Base-by-base conservation (phyloP, 1,139 yeast species). In the Sugiyamaella sp. region DNA sequence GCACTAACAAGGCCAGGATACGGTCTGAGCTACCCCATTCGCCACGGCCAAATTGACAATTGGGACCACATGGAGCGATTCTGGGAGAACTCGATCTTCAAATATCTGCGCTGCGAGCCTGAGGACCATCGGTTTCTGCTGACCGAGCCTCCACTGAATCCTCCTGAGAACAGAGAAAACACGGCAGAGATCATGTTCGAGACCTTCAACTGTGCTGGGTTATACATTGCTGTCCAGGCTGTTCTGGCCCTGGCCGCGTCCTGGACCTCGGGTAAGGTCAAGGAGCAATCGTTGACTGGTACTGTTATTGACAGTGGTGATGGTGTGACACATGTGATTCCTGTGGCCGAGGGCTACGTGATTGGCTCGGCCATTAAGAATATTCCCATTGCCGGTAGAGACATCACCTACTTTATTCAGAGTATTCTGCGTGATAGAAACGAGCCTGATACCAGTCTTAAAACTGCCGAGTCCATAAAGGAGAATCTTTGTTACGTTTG, bases 21-120 rank as follows among this genome's bases (percentile, higher is more conserved):
- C 71, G 87, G 93, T 43, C 77, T 95, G 58, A 82, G 84, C 59
- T 93, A 93, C 67, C 99, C 99, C 16, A 89, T 93, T 60, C 86
- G 89, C 71, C 99, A 93, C 68, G 99, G 99, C 20, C 99, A 93
- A 74, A 86, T 93, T 61, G 99, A 93, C 71, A 90, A 93, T 70
- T 93, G 99, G 99, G 99, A 95, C 74, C 97, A 93, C 70, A 93
- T 93, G 99, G 99, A 93, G 72, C 80, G 99, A 69, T 91, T 90
- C 72, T 93, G 99, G 99, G 98, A 93, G 70, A 88, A 88, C 67
- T 89, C 97, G 43, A 91, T 93, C 66, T 93, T 93, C 77, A 91
- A 93, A 74, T 93, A 93, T 71, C 80, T 93, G 66, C 83, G 97
- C 72, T 90, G 98, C 70, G 99, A 93, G 72, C 99, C 99, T 5